phyloP scores from a whole-genome alignment of 345 rosid species.

The Pelargonium nanum region DNA sequence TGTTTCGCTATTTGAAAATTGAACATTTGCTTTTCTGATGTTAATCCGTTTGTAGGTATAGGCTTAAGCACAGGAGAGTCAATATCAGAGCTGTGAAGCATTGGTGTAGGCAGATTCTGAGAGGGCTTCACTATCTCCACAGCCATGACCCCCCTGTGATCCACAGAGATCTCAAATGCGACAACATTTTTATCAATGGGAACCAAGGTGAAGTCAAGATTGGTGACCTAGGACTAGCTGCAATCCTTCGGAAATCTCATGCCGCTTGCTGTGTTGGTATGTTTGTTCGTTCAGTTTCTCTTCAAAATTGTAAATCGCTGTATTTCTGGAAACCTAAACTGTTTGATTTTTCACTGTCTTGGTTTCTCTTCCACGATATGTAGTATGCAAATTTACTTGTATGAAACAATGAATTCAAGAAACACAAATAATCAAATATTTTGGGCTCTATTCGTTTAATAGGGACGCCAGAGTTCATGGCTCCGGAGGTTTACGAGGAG shows the following conservation, averaged over 20 bases:
- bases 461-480: slow-evolving; percentile 99
- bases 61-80: slow-evolving; percentile 74
- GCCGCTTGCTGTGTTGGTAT: slow-evolving; percentile 93
- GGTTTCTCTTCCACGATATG: not conserved
- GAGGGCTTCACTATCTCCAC: slow-evolving; percentile 77
- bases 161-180: slow-evolving; percentile 97
- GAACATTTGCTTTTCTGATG: too few relatives aligned
- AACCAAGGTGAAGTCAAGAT: slow-evolving; percentile 98
- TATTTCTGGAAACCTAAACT: too few relatives aligned
- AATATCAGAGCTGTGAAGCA: slow-evolving; percentile 91
- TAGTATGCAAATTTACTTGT: not conserved
- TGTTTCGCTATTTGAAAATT: not conserved
- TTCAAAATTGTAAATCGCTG: too few relatives aligned
- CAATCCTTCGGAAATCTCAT: slow-evolving; percentile 76
- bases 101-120: slow-evolving; percentile 90
- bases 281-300: slow-evolving; percentile 6
- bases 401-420: too few relatives aligned
- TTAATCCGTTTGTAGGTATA: slow-evolving; percentile 33
- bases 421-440: too few relatives aligned
- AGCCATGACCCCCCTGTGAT: slow-evolving; percentile 82
- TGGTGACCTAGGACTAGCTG: slow-evolving; percentile 98
- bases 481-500: slow-evolving; percentile 95
- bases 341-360: not conserved
- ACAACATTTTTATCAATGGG: slow-evolving; percentile 92
- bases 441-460: slow-evolving; percentile 7